A percentile compares a stretch with the other conserved stretches of the same genome.
phyloP scores from a whole-genome alignment of 2,329 filamentous ascomycete species.

The Niveomyces coronatus region DNA sequence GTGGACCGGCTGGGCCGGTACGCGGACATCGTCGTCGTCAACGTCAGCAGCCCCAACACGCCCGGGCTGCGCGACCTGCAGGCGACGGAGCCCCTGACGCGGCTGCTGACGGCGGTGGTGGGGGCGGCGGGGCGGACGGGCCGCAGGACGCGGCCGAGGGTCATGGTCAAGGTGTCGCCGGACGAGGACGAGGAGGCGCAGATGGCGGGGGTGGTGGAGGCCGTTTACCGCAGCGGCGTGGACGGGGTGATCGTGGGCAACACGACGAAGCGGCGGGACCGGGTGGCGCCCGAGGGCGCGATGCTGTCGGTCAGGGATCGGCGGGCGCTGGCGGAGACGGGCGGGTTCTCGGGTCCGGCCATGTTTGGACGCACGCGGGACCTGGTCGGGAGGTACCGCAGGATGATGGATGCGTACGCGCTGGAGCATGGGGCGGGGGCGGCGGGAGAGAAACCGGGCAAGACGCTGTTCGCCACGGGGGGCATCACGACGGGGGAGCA shows the following conservation, averaged over 20 bases:
- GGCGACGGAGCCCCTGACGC: constrained; percentile 70
- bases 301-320: constrained; percentile 57
- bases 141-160: constrained; percentile 53
- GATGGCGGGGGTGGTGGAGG: constrained; percentile 78
- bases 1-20: constrained; percentile 75
- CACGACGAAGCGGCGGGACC: constrained; percentile 76
- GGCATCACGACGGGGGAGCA: constrained; percentile 85
- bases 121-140: constrained; percentile 59
- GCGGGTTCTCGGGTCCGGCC: constrained; percentile 84
- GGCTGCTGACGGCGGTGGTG: constrained; percentile 74
- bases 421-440: constrained; percentile 20
- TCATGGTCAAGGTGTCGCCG: constrained; percentile 98
- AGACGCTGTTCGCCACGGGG: constrained; percentile 87
- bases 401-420: constrained; percentile 46
- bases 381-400: constrained; percentile 71
- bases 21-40: constrained; percentile 94
- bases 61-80: constrained; percentile 83
- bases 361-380: constrained; percentile 73
- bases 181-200: constrained; percentile 84
- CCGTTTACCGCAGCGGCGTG: constrained; percentile 73
- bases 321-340: constrained; percentile 60
- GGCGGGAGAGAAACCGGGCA: constrained; percentile 35
- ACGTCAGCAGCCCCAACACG: constrained; percentile 94
- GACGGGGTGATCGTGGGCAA: constrained; percentile 96
- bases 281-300: constrained; percentile 57